Conservation (phyloP, 805 yeast species). For the Wickerhamia fluorescens region DNA sequence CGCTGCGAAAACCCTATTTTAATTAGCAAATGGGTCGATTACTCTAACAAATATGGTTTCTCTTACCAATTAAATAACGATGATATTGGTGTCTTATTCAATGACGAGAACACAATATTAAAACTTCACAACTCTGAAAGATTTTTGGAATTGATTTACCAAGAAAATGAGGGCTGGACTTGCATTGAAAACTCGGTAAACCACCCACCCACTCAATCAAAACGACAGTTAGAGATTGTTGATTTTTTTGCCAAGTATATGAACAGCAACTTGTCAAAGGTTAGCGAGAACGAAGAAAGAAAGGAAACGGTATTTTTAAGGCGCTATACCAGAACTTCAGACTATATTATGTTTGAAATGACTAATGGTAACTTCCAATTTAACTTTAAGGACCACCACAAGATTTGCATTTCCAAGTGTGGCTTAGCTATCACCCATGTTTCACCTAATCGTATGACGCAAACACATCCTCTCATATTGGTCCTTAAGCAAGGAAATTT, state of each 20-base stretch:
- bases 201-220: constrained; percentile 42
- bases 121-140: constrained; percentile 58
- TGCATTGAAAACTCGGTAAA: constrained; percentile 37
- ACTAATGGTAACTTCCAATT: constrained; percentile 91
- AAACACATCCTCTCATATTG: constrained; percentile 51
- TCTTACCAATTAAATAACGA: constrained; percentile 89
- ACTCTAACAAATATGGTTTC: constrained; percentile 91
- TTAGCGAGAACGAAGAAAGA: constrained; percentile 57
- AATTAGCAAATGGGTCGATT: constrained; percentile 96
- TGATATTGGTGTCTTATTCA: constrained; percentile 84
- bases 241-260: constrained; percentile 86
- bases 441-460: constrained; percentile 66
- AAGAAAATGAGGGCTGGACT: constrained; percentile 40
- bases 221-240: constrained; percentile 76
- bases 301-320: constrained; percentile 70
- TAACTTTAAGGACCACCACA: constrained; percentile 93
- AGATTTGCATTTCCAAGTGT: constrained; percentile 68
- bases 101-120: constrained; percentile 75
- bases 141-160: constrained; percentile 52
- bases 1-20: constrained; percentile 55
- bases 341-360: constrained; percentile 85
- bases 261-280: constrained; percentile 83
- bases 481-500: constrained; percentile 38
- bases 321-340: constrained; percentile 72
- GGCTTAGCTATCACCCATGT: constrained; percentile 78